Conservation (phyloP, 768 basidiomycete genomes). For the Neoboletus subvelutipes region DNA sequence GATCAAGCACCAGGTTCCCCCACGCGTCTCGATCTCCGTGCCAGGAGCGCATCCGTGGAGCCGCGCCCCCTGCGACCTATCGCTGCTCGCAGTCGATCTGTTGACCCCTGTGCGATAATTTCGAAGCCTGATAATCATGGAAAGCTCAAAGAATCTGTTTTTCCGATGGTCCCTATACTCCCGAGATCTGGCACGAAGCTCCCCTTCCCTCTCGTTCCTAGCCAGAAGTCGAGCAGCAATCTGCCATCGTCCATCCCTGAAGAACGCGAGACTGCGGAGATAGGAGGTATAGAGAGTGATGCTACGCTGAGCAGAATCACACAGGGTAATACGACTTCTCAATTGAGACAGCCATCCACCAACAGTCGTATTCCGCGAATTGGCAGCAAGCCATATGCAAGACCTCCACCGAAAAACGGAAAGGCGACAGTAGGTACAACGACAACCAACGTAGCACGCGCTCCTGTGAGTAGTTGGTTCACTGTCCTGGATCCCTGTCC, state of each 20-base stretch:
- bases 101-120: constrained; percentile 21
- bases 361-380: constrained; percentile 64
- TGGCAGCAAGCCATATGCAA: constrained; percentile 56
- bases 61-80: constrained; percentile 22
- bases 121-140: constrained; percentile 9
- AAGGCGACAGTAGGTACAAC: constrained; percentile 5
- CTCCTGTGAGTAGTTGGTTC: constrained; percentile 18
- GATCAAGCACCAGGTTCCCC: constrained; percentile 14
- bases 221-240: constrained; percentile 19
- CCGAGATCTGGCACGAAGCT: constrained; percentile 17
- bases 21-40: constrained; percentile 17
- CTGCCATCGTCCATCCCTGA: constrained; percentile 35
- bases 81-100: constrained; percentile 30
- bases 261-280: constrained; percentile 23
- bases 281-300: constrained; percentile 8
- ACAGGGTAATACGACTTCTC: constrained; percentile 39
- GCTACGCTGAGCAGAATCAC: constrained; percentile 15
- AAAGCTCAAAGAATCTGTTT: constrained; percentile 21
- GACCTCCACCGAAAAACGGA: constrained; percentile 28
- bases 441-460: constrained; percentile 4
- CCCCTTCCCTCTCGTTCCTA: constrained; percentile 30
- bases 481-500: not conserved
- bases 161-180: constrained; percentile 14
- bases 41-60: constrained; percentile 38
- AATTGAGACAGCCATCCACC: constrained; percentile 44